Percentiles rank a stretch among this genome's conserved stretches.
Evolutionary conservation across 2,329 filamentous ascomycete genomes (phyloP).

Genomic region (Cladosporium halotolerans): DNA sequence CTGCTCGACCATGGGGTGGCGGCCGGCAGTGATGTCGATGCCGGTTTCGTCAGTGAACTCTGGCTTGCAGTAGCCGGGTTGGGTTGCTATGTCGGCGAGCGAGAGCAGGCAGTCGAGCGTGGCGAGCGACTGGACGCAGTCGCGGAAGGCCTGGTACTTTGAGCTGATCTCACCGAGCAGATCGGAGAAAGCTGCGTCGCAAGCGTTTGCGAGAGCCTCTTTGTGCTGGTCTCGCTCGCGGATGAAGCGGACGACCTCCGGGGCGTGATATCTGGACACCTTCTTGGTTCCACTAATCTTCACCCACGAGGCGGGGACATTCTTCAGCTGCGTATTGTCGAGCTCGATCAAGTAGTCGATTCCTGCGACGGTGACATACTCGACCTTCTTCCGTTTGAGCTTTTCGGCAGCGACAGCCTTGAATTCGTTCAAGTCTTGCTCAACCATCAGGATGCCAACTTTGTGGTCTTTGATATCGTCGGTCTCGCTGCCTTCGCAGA

Average conservation of each 20-base stretch:
- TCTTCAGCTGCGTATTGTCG: slow-evolving; percentile 72
- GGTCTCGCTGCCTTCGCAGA: slow-evolving; percentile 78
- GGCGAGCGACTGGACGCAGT: slow-evolving; percentile 78
- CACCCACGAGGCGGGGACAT: slow-evolving; percentile 86
- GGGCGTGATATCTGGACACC: slow-evolving; percentile 86
- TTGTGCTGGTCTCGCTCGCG: slow-evolving; percentile 90
- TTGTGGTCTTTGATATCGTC: slow-evolving; percentile 87
- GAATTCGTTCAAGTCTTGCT: slow-evolving; percentile 79
- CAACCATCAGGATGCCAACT: slow-evolving; percentile 85
- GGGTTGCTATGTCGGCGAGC: slow-evolving; percentile 72
- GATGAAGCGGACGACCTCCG: slow-evolving; percentile 75
- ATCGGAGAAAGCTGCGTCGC: slow-evolving; percentile 70
- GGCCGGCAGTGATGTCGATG: slow-evolving; percentile 66
- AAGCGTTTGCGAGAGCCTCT: slow-evolving; percentile 85
- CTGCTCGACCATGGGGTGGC: slow-evolving; percentile 95
- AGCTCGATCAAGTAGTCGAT: slow-evolving; percentile 96
- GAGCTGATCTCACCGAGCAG: slow-evolving; percentile 68
- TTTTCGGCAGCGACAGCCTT: slow-evolving; percentile 63
- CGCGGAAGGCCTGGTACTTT: slow-evolving; percentile 85
- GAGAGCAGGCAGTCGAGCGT: slow-evolving; percentile 86
- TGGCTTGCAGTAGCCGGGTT: slow-evolving; percentile 84
- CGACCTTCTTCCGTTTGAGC: slow-evolving; percentile 63
- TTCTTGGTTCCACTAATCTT: slow-evolving; percentile 96
- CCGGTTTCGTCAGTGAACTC: slow-evolving; percentile 58
- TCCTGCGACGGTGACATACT: slow-evolving; percentile 77